These are phyloP conservation scores for Samsoniella hepiali DNA, from an alignment of 2,329 filamentous ascomycete genomes.

Conservation along the genomic window DNA sequence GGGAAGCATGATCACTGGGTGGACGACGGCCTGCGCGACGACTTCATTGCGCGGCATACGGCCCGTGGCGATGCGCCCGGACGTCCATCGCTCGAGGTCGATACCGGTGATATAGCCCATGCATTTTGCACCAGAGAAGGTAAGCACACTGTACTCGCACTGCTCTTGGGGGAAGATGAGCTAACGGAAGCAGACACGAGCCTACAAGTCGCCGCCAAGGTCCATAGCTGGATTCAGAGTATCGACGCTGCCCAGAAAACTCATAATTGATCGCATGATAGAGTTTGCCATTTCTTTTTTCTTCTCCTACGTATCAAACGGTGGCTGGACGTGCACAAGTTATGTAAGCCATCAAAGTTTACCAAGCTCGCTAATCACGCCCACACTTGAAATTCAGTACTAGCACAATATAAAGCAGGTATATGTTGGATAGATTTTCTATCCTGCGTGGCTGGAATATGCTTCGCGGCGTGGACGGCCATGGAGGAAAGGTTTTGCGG, in stretches of 20 bases:
- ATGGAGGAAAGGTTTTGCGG: background rate
- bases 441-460: background rate
- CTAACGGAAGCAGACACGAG: slow-evolving; percentile 26
- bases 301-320: background rate
- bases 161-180: background rate
- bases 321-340: background rate
- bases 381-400: background rate
- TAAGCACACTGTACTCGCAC: slow-evolving; percentile 24
- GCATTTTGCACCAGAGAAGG: slow-evolving; percentile 52
- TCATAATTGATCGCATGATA: background rate
- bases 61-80: slow-evolving; percentile 32
- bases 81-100: slow-evolving; percentile 49
- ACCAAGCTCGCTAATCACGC: background rate
- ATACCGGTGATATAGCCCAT: slow-evolving; percentile 55
- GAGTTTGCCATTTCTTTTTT: background rate
- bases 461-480: background rate
- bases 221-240: slow-evolving; percentile 30
- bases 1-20: slow-evolving; percentile 62
- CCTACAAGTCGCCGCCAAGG: slow-evolving; percentile 29
- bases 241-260: slow-evolving; percentile 23
- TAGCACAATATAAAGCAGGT: background rate
- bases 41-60: slow-evolving; percentile 47
- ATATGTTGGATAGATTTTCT: too few relatives aligned
- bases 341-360: background rate
- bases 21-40: slow-evolving; percentile 51